Conservation (phyloP, 225 moss, liverwort and hornwort genomes). For the Anthoceros angustus region DNA sequence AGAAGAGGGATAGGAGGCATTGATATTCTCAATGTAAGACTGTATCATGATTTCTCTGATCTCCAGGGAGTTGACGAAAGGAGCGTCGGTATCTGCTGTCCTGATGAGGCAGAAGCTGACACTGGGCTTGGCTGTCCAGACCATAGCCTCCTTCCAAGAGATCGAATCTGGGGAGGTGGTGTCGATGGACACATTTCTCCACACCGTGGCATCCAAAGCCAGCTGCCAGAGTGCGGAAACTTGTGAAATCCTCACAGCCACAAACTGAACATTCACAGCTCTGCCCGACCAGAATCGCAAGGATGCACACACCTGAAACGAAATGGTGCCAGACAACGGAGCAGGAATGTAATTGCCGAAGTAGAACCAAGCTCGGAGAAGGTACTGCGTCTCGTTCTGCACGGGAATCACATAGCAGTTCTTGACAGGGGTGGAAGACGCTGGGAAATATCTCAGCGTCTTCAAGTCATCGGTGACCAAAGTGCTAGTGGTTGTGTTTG, state of each 20-base stretch:
- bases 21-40: no score
- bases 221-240: not conserved
- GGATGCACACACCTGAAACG: not conserved
- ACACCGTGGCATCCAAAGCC: not conserved
- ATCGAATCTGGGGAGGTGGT: not conserved
- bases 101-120: not conserved
- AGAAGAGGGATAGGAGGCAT: no score
- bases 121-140: not conserved
- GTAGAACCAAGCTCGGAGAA: not conserved
- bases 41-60: not conserved
- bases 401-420: not conserved
- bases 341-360: not conserved
- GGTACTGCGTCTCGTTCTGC: not conserved
- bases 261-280: not conserved
- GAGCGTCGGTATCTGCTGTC: not conserved
- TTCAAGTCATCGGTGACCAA: not conserved
- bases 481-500: no score
- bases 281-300: not conserved
- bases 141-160: not conserved
- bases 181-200: not conserved
- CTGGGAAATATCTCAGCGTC: not conserved
- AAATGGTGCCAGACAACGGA: not conserved
- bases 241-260: not conserved
- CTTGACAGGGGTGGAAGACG: not conserved
- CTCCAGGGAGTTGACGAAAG: constrained; percentile 1